Conservation (phyloP, 257 asterid genomes). For the Jaltomata sinuosa region DNA sequence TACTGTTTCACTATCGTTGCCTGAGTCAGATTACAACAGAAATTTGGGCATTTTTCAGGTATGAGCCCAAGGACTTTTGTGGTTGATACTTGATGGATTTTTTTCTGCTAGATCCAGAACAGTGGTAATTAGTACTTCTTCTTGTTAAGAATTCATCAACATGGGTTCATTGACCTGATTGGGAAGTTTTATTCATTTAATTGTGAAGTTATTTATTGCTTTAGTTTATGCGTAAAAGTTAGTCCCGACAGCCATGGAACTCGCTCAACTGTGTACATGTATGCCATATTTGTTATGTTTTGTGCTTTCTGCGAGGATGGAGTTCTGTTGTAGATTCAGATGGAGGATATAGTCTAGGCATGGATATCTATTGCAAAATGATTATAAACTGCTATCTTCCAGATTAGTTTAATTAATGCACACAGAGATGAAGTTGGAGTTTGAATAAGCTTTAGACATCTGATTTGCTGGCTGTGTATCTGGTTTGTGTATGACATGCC, state of each 20-base stretch:
- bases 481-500: neutral
- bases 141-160: neutral
- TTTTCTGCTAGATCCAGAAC: neutral
- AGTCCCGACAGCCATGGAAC: neutral
- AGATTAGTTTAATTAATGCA: neutral
- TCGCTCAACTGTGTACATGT: neutral
- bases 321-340: neutral
- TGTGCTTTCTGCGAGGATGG: neutral
- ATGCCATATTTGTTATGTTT: neutral
- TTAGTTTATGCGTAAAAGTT: neutral
- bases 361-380: neutral
- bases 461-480: neutral
- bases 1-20: constrained; percentile 53
- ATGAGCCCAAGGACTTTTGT: neutral
- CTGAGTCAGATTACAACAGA: constrained; percentile 81
- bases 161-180: neutral
- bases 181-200: neutral
- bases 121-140: neutral
- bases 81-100: neutral
- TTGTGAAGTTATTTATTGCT: neutral
- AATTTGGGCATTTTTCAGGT: constrained; percentile 94
- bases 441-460: neutral
- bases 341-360: neutral
- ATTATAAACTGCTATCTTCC: neutral
- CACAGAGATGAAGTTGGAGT: neutral